phyloP scores from a whole-genome alignment of 2,329 filamentous ascomycete genomes.

The Alternaria tenuissima region DNA sequence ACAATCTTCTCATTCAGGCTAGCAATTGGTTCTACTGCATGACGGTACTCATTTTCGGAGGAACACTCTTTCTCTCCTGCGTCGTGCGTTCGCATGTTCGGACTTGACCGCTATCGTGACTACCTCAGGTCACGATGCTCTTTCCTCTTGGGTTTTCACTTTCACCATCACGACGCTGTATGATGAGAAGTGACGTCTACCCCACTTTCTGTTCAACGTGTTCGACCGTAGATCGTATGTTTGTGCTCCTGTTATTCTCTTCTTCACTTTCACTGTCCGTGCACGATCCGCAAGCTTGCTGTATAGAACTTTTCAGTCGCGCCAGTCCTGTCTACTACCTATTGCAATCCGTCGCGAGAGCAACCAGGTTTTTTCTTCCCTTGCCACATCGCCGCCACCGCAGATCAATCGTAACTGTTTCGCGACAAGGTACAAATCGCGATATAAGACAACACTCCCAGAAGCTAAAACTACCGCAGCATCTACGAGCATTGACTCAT shows the following conservation, averaged over 20 bases:
- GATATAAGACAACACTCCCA: not conserved
- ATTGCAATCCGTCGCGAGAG: not conserved
- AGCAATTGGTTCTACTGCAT: not conserved
- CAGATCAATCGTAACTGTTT: not conserved
- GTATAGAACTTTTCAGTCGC: too few relatives aligned
- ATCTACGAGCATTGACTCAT: not conserved
- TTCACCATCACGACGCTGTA: not conserved
- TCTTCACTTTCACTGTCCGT: slow-evolving; percentile 7
- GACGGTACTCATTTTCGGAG: not conserved
- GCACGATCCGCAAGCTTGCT: not conserved
- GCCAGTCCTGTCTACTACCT: not conserved
- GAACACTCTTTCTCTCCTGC: not conserved
- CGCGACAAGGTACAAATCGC: not conserved
- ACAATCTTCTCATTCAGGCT: not conserved
- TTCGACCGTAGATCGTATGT: not conserved
- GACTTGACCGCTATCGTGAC: not conserved
- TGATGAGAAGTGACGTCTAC: not conserved
- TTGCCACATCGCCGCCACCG: not conserved
- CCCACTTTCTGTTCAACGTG: not conserved
- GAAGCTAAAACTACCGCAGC: not conserved
- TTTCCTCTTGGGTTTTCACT: not conserved
- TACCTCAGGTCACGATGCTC: not conserved
- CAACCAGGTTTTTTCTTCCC: not conserved
- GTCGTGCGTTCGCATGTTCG: not conserved
- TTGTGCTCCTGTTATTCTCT: not conserved